phyloP scores from a whole-genome alignment of 805 yeast species.

The Dipodascopsis tothii region DNA sequence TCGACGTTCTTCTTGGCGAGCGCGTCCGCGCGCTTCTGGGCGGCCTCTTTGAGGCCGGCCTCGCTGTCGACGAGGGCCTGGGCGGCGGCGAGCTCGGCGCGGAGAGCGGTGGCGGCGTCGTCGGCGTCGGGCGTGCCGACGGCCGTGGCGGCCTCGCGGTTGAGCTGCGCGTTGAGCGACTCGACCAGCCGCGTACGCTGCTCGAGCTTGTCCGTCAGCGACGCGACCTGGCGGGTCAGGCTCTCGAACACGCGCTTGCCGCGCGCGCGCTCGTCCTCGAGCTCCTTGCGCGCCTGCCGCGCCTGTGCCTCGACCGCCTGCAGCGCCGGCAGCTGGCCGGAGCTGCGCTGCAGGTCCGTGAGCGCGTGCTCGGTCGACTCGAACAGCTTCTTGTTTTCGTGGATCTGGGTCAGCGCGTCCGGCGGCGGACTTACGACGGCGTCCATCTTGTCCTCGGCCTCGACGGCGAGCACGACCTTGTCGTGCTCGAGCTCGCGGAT shows the following conservation, averaged over 20 bases:
- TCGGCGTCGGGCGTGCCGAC: not conserved
- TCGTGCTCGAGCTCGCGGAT: not conserved
- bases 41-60: slow-evolving; percentile 10
- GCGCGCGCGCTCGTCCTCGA: not conserved
- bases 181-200: not conserved
- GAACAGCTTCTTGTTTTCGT: not conserved
- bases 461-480: not conserved
- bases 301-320: not conserved
- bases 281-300: not conserved
- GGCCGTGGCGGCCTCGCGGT: not conserved
- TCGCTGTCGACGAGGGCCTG: slow-evolving; percentile 10
- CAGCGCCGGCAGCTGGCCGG: too few relatives aligned
- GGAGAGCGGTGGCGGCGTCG: not conserved
- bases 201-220: not conserved
- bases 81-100: not conserved
- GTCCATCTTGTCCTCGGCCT: not conserved
- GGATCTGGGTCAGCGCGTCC: too few relatives aligned
- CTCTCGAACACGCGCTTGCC: not conserved
- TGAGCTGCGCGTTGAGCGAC: not conserved
- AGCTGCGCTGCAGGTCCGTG: not conserved
- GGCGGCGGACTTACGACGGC: too few relatives aligned
- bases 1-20: slow-evolving; percentile 7
- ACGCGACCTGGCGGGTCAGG: not conserved
- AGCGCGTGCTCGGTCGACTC: not conserved
- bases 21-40: slow-evolving; percentile 12